These are phyloP conservation scores for button mushroom (Agaricus bisporus) DNA, from an alignment of 768 basidiomycete genomes.

Conservation along the genomic window DNA sequence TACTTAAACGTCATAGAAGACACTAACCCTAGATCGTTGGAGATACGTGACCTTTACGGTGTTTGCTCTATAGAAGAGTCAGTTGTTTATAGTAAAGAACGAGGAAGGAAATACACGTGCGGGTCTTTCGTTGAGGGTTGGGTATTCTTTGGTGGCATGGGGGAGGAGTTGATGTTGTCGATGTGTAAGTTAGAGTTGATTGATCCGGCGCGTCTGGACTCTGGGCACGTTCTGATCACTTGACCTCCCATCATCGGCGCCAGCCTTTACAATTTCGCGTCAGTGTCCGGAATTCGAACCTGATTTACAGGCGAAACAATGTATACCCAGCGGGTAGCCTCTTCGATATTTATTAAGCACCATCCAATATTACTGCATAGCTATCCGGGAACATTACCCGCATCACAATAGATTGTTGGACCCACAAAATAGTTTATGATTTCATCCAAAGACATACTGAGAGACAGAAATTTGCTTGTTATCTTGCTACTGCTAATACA, in stretches of 20 bases:
- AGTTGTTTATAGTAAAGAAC: background rate
- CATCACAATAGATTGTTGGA: too few species aligned
- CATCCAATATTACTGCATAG: too few species aligned
- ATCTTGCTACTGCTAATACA: too few species aligned
- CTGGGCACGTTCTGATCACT: background rate
- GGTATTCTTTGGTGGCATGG: slow-evolving; percentile 5
- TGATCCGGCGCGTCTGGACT: background rate
- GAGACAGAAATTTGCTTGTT: too few species aligned
- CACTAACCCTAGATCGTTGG: background rate
- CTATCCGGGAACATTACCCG: too few species aligned
- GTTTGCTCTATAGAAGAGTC: background rate
- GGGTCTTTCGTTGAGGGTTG: background rate
- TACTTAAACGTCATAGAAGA: background rate
- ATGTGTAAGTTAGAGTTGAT: background rate
- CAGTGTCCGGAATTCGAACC: too few species aligned
- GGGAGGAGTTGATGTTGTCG: background rate
- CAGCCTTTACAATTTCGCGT: too few species aligned
- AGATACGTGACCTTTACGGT: slow-evolving; percentile 5
- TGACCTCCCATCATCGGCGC: background rate
- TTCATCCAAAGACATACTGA: too few species aligned
- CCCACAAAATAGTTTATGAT: too few species aligned
- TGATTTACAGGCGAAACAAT: too few species aligned
- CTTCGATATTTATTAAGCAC: too few species aligned
- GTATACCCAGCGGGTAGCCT: too few species aligned
- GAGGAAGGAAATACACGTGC: background rate